Base-by-base conservation (phyloP, 1,139 yeast genomes). In the Suhomyces terraborum region DNA sequence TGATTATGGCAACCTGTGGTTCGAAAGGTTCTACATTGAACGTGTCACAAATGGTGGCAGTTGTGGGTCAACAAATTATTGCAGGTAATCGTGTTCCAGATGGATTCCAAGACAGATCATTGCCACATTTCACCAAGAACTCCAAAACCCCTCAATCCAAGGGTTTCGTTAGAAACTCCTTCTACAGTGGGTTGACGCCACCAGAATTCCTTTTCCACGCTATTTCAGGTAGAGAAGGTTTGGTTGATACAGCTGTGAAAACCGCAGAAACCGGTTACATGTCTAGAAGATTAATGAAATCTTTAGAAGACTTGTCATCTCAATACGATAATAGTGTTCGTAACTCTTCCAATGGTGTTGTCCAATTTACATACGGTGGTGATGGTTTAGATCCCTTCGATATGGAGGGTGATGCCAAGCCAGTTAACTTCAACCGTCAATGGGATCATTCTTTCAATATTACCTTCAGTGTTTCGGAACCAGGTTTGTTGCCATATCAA, bases 41-140 rank as follows among this genome's bases (percentile, higher is more conserved):
- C 64, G 98, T 94, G 32, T 93, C 98, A 8, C 99, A 94, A 69
- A 94, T 94, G 99, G 98, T 94, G 76, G 98, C 99, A 0, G 97
- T 94, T 62, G 99, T 94, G 36, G 99, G 99, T 45, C 99, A 94
- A 68, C 99, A 94, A 66, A 94, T 94, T 72, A 94, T 94, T 55
- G 83, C 96, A 4, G 99, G 99, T 66, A 87, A 88, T 61, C 96
- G 99, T 78, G 98, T 94, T 52, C 98, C 98, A 16, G 96, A 94
- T 76, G 99, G 99, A 20, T 94, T 94, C 76, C 98, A 94, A 66
- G 98, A 94, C 66, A 82, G 99, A 66, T 88, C 98, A 0, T 72
- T 94, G 50, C 99, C 99, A 8, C 99, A 94, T 70, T 94, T 94
- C 72, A 83, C 89, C 40, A 94, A 94, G 65, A 88, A 87, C 63